phyloP scores from a whole-genome alignment of 345 rosid species.

The Lenwebbia sp. region DNA sequence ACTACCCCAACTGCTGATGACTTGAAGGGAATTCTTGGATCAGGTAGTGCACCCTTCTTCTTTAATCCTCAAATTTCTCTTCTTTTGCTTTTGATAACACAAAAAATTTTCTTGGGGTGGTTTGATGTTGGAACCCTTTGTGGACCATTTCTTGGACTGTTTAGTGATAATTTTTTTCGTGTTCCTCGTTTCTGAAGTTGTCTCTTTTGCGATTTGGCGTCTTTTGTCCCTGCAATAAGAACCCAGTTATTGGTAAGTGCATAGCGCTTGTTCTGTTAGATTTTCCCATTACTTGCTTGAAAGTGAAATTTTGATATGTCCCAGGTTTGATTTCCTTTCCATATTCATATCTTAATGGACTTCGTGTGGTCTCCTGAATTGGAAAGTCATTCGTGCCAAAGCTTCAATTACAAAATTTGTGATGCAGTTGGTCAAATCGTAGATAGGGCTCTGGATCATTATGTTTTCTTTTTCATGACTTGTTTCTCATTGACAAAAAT shows the following conservation, averaged over 20 bases:
- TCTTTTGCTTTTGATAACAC: background rate
- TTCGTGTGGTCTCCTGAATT: background rate
- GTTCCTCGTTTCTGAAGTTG: background rate
- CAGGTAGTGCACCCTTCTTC: conserved; percentile 9
- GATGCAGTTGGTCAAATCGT: background rate
- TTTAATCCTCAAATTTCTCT: too few species aligned
- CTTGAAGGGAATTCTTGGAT: conserved; percentile 30
- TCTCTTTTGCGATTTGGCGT: background rate
- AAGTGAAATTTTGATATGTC: background rate
- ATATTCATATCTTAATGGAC: background rate
- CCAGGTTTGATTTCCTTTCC: background rate
- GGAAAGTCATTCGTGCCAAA: background rate
- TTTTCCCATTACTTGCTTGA: background rate
- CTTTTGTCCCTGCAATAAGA: background rate
- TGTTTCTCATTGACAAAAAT: background rate
- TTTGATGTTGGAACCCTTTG: background rate
- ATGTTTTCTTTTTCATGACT: background rate
- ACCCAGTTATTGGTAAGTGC: background rate
- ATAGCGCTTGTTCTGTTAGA: background rate
- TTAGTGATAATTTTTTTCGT: background rate
- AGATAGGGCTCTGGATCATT: background rate
- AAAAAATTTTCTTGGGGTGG: background rate
- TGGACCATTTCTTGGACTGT: background rate
- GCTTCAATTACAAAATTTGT: background rate
- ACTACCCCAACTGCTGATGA: conserved; percentile 29